Evolutionary conservation across 2,329 filamentous ascomycete species (phyloP).

Genomic region (Aspergillus uvarum): DNA sequence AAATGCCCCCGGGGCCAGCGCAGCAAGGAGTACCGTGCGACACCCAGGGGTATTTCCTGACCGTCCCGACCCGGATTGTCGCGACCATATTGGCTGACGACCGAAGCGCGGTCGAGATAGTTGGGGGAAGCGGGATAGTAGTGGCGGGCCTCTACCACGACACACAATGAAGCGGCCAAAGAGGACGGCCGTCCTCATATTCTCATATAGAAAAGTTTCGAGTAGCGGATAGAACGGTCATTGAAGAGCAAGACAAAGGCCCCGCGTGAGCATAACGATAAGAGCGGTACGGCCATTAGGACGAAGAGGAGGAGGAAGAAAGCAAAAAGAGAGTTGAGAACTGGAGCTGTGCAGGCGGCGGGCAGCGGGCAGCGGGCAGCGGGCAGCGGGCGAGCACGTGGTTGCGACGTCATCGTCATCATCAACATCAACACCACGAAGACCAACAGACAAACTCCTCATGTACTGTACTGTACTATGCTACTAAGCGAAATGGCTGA

Average conservation of each 20-base stretch:
- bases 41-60: slow-evolving; percentile 26
- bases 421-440: neutral
- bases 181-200: slow-evolving; percentile 52
- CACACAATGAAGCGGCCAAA: slow-evolving; percentile 52
- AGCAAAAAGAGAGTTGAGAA: neutral
- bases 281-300: slow-evolving; percentile 8
- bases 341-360: slow-evolving; percentile 1
- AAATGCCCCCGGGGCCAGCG: slow-evolving; percentile 59
- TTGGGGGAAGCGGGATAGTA: slow-evolving; percentile 31
- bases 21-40: slow-evolving; percentile 40
- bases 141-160: slow-evolving; percentile 38
- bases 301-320: neutral
- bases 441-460: too few species aligned
- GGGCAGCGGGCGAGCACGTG: slow-evolving; percentile 14
- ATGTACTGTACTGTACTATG: too few species aligned
- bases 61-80: slow-evolving; percentile 14
- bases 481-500: too few species aligned
- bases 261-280: neutral
- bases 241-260: slow-evolving; percentile 3
- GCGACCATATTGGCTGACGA: slow-evolving; percentile 27
- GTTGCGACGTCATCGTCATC: slow-evolving; percentile 15
- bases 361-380: too few species aligned
- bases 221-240: slow-evolving; percentile 2
- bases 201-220: slow-evolving; percentile 26
- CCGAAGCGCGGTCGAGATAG: slow-evolving; percentile 33